Evolutionary conservation across 305 asterid species (phyloP), one percentile per base, ranked within the genome.

Genomic region (Stenogyne calaminthoides): DNA sequence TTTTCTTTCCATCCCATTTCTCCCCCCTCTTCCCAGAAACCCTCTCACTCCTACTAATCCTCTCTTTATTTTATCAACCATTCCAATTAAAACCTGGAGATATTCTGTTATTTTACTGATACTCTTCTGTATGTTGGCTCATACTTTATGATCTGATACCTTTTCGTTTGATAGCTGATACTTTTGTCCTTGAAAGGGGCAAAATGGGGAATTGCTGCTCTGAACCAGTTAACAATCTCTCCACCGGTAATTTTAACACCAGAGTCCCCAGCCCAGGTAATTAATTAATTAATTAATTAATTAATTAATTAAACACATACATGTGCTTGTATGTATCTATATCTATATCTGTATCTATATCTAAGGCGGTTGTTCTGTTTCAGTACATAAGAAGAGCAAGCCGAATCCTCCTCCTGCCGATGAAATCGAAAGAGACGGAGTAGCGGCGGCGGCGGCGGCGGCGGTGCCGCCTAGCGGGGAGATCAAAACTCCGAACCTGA

Each of bases 191-290:
- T n/a, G n/a, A n/a, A 34, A 49, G 8, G 20, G 64, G 36, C 25
- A 29, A 5, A 42, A 91, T 92, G 98, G 98, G 98, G n/a, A 88
- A 80, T 76, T 92, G 98, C 83, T 92, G 90, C 85, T 89, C 90
- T 0, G 86, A 86, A 72, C 96, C 96, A 49, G 84, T 86, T 0
- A 82, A 82, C 46, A 78, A 46, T 77, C 82, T 32, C 66, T 80
- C 90, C 37, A 19, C 72, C 40, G 29, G 76, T 60, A 32, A 80
- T 32, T 52, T 7, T n/a, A 46, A 59, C 79, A 68, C 74, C 74
- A 77, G 68, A 56, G 69, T 85, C 34, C 16, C 79, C 40, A 86
- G 82, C 44, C 84, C 86, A 73, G 91, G 92, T 90, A 76, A 72
- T 25, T 36, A 60, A 57, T 57, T 5, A 7, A 36, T 39, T 39